phyloP scores from a whole-genome alignment of 169 alveolate species.

The Ichthyophthirius multifiliis region DNA sequence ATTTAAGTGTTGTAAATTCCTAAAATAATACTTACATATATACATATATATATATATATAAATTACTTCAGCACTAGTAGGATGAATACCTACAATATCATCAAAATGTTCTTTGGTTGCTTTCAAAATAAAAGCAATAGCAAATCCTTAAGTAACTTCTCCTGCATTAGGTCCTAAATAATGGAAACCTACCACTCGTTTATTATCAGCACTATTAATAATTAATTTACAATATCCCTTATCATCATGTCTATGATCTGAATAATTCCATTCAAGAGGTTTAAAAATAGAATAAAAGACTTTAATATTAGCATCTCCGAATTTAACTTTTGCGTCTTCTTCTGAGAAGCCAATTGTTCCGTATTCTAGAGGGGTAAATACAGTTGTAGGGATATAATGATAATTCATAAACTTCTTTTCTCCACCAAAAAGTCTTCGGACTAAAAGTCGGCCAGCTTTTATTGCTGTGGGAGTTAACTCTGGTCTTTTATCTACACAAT shows the following conservation, averaged over 20 bases:
- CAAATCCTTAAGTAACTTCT: conserved; percentile 96
- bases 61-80: conserved; percentile 94
- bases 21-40: background rate
- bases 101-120: conserved; percentile 92
- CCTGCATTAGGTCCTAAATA: conserved; percentile 98
- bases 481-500: conserved; percentile 91
- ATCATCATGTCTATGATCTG: conserved; percentile 83
- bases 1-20: conserved; percentile 76
- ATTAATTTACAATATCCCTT: conserved; percentile 92
- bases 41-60: background rate
- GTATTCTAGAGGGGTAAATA: conserved; percentile 98
- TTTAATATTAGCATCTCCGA: conserved; percentile 82
- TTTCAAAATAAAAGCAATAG: conserved; percentile 93
- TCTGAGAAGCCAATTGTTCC: conserved; percentile 95
- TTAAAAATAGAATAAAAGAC: conserved; percentile 88
- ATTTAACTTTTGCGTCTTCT: conserved; percentile 91
- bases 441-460: conserved; percentile 94
- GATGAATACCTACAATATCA: conserved; percentile 94
- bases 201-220: conserved; percentile 86
- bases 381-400: conserved; percentile 94
- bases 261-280: conserved; percentile 89
- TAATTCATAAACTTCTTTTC: conserved; percentile 85
- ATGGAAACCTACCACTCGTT: conserved; percentile 95
- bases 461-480: conserved; percentile 98
- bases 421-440: conserved; percentile 91